Base-by-base conservation (phyloP, 495 filamentous ascomycete species). In the Lepidopterella palustris region DNA sequence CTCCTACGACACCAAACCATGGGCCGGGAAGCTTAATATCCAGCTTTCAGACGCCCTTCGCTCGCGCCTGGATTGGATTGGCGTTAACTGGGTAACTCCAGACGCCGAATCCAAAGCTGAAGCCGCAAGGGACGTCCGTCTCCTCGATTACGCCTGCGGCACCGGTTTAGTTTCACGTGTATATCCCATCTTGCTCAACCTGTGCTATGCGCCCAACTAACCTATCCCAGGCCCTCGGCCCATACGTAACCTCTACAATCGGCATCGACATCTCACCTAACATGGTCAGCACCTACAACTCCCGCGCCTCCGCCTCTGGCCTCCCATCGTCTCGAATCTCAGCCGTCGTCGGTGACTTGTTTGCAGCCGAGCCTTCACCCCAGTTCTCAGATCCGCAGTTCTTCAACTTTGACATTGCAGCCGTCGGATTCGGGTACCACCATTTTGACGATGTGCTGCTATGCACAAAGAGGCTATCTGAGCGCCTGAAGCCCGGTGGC, bases 81-180 rank as follows among this genome's bases (percentile, higher is more conserved):
- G 81, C 21, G 78, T 83, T 20, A 76, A 78, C 57, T 84, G 82
- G 79, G 74, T 69, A 13, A 74, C 59, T 23, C 26, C 48, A 4
- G 57, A 78, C 29, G 74, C 72, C 10, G 72, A 56, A 47, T 39
- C 60, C 25, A 31, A 57, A 45, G 52, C 20, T 24, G 25, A 50
- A 24, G 27, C 55, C 65, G 31, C 67, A 59, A 18, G 77, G 57
- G 72, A 79, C 26, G 73, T 87, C 45, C 76, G 78, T 29, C 66
- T 89, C 51, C 73, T 92, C 9, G 88, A 92, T 62, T 92, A 90
- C 71, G 88, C 88, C 47, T 89, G 85, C 59, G 88, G 88, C 3
- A 83, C 86, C 18, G 88, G 87, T 4, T 56, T 77, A 61, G 76
- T 88, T 61, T 83, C 82, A 5, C 72, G 77, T 60, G 81, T 82